Evolutionary conservation across 495 filamentous ascomycete species (phyloP), one percentile per base, ranked within the genome.

Genomic region (Platismatia glauca): DNA sequence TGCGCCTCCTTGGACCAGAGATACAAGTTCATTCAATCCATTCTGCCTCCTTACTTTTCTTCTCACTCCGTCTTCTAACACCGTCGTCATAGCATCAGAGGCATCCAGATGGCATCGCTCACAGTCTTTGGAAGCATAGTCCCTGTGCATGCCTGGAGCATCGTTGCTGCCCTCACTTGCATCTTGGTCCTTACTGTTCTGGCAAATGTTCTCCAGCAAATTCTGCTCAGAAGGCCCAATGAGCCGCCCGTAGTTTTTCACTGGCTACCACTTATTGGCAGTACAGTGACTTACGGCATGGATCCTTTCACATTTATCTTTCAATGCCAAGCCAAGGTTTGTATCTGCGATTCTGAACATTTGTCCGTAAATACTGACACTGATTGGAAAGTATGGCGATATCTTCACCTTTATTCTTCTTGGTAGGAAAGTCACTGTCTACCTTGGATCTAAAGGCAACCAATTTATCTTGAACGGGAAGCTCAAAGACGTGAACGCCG

Each of bases 391-490:
- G 87, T 84, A 89, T 74, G 88, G 88, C 60, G 87, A 91, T 73
- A 81, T 86, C 67, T 91, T 90, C 67, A 92, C 89, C 20, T 91
- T 91, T 71, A 76, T 90, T 52, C 77, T 92, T 33, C 79, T 92
- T 29, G 88, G 89, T 57, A 84, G 81, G 70, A 88, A 86, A 71
- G 89, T 83, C 24, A 91, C 89, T 2, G 88, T 89, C 18, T 89
- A 83, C 65, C 75, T 95, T 53, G 90, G 90, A 2, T 76, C 82
- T n/a, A 77, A 87, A 63, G 90, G 90, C 65, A 95, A 92, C 71
- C 87, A 92, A 50, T 92, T 94, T 67, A 89, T 94, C 69, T 79
- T 94, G 44, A 93, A 92, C 72, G 89, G 86, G 64, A 92, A 91
- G 69, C 77, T 89, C 53, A 85, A 84, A 71, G 88, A 93, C 71